Conservation (phyloP, 1,139 yeast species). For the Candida frijolesensis region DNA sequence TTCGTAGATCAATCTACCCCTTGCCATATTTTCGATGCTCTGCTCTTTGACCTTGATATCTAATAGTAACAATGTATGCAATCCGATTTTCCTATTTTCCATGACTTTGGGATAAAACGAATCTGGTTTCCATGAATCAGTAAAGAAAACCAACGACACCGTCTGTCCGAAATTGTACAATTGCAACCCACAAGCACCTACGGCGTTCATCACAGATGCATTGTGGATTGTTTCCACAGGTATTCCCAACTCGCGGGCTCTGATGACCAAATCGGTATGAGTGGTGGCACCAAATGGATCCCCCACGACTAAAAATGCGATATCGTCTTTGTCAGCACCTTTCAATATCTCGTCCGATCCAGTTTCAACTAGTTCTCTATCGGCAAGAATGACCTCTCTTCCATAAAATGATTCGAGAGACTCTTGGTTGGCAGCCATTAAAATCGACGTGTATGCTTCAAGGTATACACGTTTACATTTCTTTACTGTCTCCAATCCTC, state of each 20-base stretch:
- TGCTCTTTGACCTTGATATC: constrained; percentile 98
- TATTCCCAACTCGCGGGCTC: constrained; percentile 85
- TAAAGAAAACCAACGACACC: constrained; percentile 91
- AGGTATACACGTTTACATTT: constrained; percentile 86
- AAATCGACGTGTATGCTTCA: constrained; percentile 92
- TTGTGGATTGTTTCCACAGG: constrained; percentile 84
- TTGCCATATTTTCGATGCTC: constrained; percentile 89
- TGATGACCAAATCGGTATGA: constrained; percentile 87
- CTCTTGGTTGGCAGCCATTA: constrained; percentile 85
- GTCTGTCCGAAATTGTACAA: constrained; percentile 96
- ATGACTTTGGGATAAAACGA: constrained; percentile 85
- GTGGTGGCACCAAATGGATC: constrained; percentile 99
- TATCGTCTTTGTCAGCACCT: constrained; percentile 75
- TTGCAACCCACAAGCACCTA: constrained; percentile 96
- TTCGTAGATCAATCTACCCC: constrained; percentile 89
- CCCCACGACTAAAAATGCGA: constrained; percentile 95
- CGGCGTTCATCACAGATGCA: constrained; percentile 98
- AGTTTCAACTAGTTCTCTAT: constrained; percentile 89
- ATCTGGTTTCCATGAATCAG: constrained; percentile 95
- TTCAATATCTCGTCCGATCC: constrained; percentile 82
- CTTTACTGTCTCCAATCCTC: constrained; percentile 84
- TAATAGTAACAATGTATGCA: constrained; percentile 83
- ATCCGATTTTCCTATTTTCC: constrained; percentile 88
- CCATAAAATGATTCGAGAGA: constrained; percentile 80
- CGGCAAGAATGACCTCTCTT: constrained; percentile 82